Evolutionary conservation across 352 stramenopile species (phyloP).

Genomic region (Phytophthora pinifolia): DNA sequence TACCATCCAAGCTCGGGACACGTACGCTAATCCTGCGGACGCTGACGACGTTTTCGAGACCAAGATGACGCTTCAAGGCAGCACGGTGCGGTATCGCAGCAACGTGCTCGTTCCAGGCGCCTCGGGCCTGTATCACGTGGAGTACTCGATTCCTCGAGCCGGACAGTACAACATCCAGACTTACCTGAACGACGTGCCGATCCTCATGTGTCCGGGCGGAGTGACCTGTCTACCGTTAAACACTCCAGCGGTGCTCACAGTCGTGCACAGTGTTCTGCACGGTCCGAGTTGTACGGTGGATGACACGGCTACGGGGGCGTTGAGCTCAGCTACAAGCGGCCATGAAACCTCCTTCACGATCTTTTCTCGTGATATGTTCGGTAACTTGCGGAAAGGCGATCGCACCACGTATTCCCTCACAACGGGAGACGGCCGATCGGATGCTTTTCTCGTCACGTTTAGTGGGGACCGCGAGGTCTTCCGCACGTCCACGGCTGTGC

Average conservation of each 20-base stretch:
- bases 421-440: constrained; percentile 84
- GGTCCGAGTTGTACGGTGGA: constrained; percentile 83
- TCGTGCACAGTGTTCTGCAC: constrained; percentile 92
- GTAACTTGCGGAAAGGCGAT: constrained; percentile 87
- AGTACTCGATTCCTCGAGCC: constrained; percentile 92
- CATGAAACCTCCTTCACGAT: constrained; percentile 87
- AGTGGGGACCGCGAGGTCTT: constrained; percentile 64
- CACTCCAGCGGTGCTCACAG: constrained; percentile 62
- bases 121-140: constrained; percentile 89
- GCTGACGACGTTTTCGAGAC: constrained; percentile 69
- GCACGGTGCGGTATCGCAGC: constrained; percentile 81
- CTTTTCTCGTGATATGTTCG: constrained; percentile 91
- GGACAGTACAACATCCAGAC: constrained; percentile 87
- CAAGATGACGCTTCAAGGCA: constrained; percentile 68
- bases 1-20: constrained; percentile 95
- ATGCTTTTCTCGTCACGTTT: constrained; percentile 92
- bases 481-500: constrained; percentile 88
- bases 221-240: constrained; percentile 47
- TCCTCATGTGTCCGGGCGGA: constrained; percentile 89
- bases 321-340: constrained; percentile 84
- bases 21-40: constrained; percentile 85
- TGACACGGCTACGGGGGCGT: constrained; percentile 63
- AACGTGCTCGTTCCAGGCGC: constrained; percentile 50
- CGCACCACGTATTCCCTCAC: constrained; percentile 65
- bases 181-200: constrained; percentile 78